These are phyloP conservation scores for Pluteus cervinus DNA, from an alignment of 768 basidiomycete species.

Conservation along the genomic window DNA sequence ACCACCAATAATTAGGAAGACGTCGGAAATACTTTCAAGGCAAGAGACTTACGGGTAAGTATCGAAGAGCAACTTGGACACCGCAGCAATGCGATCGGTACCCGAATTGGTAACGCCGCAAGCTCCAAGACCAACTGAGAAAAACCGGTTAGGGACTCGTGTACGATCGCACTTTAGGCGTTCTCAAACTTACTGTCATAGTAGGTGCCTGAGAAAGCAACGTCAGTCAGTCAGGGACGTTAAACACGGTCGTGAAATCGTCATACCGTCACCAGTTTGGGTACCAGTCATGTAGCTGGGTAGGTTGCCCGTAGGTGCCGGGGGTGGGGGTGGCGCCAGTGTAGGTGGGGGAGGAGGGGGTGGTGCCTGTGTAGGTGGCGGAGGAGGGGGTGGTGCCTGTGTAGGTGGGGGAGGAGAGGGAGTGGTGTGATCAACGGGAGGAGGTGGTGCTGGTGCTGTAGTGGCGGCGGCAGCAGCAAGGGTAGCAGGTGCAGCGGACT, in stretches of 20 bases:
- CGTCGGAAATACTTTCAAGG: background rate
- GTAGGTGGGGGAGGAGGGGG: slow-evolving; percentile 10
- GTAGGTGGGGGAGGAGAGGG: slow-evolving; percentile 9
- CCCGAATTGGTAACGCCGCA: slow-evolving; percentile 56
- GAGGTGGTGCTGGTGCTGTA: slow-evolving; percentile 13
- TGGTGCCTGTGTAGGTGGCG: slow-evolving; percentile 13
- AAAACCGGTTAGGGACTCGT: slow-evolving; percentile 4
- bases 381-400: slow-evolving; percentile 7
- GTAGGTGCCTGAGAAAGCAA: slow-evolving; percentile 36
- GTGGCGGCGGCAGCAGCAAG: slow-evolving; percentile 8
- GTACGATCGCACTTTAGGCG: slow-evolving; percentile 3
- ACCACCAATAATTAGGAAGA: slow-evolving; percentile 3
- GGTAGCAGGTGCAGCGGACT: slow-evolving; percentile 12
- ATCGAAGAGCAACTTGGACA: slow-evolving; percentile 52
- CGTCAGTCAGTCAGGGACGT: background rate
- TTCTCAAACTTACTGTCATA: slow-evolving; percentile 33
- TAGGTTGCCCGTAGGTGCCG: slow-evolving; percentile 9
- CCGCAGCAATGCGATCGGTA: slow-evolving; percentile 50
- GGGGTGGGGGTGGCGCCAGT: slow-evolving; percentile 8
- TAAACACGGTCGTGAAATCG: background rate
- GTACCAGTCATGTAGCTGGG: slow-evolving; percentile 41
- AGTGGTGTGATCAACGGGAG: slow-evolving; percentile 6
- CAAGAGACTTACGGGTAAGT: slow-evolving; percentile 44
- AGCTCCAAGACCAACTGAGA: slow-evolving; percentile 52
- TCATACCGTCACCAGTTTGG: slow-evolving; percentile 41